A percentile compares a stretch with the other conserved stretches of the same genome.
These are phyloP conservation scores for Teratosphaeriaceae sp. DNA, from an alignment of 2,329 filamentous ascomycete genomes.

Conservation along the genomic window DNA sequence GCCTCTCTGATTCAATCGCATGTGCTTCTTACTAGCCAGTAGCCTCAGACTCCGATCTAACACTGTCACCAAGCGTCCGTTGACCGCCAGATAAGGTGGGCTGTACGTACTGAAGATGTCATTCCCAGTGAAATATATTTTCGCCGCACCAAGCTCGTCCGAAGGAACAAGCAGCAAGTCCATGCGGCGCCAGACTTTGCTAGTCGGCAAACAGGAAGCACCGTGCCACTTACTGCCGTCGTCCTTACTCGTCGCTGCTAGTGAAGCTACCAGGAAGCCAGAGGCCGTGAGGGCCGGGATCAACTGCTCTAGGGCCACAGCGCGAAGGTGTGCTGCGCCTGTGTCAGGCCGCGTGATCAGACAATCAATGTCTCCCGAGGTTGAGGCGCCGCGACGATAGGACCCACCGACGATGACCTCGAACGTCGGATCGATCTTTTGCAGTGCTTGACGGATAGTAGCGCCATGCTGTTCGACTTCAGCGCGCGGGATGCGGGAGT, in stretches of 20 bases:
- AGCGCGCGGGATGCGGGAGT: constrained; percentile 65
- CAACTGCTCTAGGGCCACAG: constrained; percentile 56
- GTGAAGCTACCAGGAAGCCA: constrained; percentile 62
- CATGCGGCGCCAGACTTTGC: constrained; percentile 66
- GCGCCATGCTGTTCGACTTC: constrained; percentile 67
- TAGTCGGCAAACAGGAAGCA: constrained; percentile 63
- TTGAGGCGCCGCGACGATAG: constrained; percentile 69
- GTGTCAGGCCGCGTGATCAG: constrained; percentile 67
- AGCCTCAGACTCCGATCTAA: constrained; percentile 70
- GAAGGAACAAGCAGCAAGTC: constrained; percentile 80
- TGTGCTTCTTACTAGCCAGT: constrained; percentile 70
- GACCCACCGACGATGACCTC: constrained; percentile 74
- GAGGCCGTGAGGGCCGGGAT: constrained; percentile 53
- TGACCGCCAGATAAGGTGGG: too few relatives aligned
- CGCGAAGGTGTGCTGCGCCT: constrained; percentile 50
- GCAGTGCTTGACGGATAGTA: constrained; percentile 55
- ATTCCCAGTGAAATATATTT: constrained; percentile 95
- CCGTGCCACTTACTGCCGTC: constrained; percentile 83
- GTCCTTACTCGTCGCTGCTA: constrained; percentile 49
- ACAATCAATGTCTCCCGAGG: constrained; percentile 77
- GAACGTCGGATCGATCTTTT: constrained; percentile 54
- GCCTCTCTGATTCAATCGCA: constrained; percentile 79
- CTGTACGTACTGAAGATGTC: constrained; percentile 97
- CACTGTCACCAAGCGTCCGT: too few relatives aligned
- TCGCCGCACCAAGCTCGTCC: constrained; percentile 70